Evolutionary conservation across 2,329 filamentous ascomycete species (phyloP), one percentile per base, ranked within the genome.

Genomic region (Chrysosporium queenslandicum): DNA sequence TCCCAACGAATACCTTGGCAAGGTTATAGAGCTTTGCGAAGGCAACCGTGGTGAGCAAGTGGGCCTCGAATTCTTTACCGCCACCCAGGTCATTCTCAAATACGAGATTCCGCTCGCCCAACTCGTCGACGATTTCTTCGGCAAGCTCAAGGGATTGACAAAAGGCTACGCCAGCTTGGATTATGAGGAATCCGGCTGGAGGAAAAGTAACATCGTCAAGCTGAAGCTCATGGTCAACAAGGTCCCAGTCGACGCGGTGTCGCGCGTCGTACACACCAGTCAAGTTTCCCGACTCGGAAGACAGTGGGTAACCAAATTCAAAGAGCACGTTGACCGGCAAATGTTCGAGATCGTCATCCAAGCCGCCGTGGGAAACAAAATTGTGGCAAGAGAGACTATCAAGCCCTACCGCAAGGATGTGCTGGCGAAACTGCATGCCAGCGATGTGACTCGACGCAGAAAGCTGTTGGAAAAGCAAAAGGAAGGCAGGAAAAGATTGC

Each of bases 301-400:
- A 45, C 77, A 82, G 53, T 98, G 92, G 92, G 91, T 96, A 4
- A 82, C 80, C 37, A 95, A 94, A 68, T 97, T 98, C 76, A 97
- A 95, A 65, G 83, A 96, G 67, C 91, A 97, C 62, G 91, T 98
- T 18, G 87, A 95, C 63, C 77, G 92, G 16, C 92, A 98, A 68
- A 92, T 97, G 83, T 98, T 95, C 63, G 92, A 98, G 71, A 82
- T 98, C 20, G 76, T 97, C 52, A 97, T 98, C 58, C 92, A 98
- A 69, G 91, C 92, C 2, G 84, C 86, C 0, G 85, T 86, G 0
- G 91, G 90, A 2, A 82, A 81, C 60, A 80, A 84, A 47, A 83
- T 98, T 48, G 80, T 98, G 3, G 92, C 92, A 0, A 77, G 92
- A 63, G 92, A 97, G 66, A 96, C 90, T 0, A 83, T 98, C 66